Percentiles rank a stretch among this genome's conserved stretches.
phyloP scores from a whole-genome alignment of 1,139 yeast genomes.

The Debaryomyces sp. region DNA sequence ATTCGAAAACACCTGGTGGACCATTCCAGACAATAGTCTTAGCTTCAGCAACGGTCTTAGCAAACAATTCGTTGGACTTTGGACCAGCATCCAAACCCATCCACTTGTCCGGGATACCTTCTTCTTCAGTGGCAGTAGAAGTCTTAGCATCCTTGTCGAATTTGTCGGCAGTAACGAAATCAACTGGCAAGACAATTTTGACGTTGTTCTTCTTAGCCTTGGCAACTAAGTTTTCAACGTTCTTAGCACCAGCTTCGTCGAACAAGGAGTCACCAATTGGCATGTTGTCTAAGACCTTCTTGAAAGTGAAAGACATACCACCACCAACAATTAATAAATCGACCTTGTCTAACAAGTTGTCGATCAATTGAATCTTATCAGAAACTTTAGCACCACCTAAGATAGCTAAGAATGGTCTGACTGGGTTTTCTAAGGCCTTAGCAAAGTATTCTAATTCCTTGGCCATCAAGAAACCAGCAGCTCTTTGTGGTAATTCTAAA shows the following conservation, averaged over 20 bases:
- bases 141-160: slow-evolving; percentile 87
- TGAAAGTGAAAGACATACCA: slow-evolving; percentile 99
- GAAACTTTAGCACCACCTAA: slow-evolving; percentile 98
- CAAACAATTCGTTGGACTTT: slow-evolving; percentile 75
- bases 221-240: slow-evolving; percentile 83
- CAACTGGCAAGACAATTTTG: slow-evolving; percentile 88
- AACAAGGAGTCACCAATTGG: slow-evolving; percentile 86
- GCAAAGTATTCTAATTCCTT: slow-evolving; percentile 96
- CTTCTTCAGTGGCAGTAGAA: slow-evolving; percentile 77
- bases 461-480: slow-evolving; percentile 96
- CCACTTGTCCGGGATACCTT: slow-evolving; percentile 92
- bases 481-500: slow-evolving; percentile 87
- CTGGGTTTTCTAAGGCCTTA: slow-evolving; percentile 96
- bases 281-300: slow-evolving; percentile 84
- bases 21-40: slow-evolving; percentile 99
- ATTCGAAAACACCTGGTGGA: slow-evolving; percentile 99
- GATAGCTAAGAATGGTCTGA: slow-evolving; percentile 95
- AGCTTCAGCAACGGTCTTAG: slow-evolving; percentile 80
- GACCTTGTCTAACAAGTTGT: slow-evolving; percentile 94
- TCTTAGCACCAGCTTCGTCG: slow-evolving; percentile 92
- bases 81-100: slow-evolving; percentile 96
- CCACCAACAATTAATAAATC: slow-evolving; percentile 93
- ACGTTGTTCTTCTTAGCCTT: slow-evolving; percentile 96
- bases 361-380: slow-evolving; percentile 96
- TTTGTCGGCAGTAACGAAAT: slow-evolving; percentile 91